Evolutionary conservation across 441 rosid species (phyloP), one percentile per base, ranked within the genome.

Genomic region (Corymbia calophylla): DNA sequence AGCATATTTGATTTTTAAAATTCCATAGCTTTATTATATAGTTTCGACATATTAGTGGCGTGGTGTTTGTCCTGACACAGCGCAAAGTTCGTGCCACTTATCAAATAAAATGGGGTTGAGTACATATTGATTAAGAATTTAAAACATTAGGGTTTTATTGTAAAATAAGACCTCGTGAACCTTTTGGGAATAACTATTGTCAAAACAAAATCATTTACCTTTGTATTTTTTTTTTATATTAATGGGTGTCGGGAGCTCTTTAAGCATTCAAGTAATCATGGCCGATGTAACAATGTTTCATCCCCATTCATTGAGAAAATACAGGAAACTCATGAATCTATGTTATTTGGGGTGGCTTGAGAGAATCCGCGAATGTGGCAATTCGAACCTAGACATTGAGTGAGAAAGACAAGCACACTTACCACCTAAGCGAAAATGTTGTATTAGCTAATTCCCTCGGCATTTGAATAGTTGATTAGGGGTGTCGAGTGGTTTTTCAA

Each of bases 401-500:
- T 2, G 9, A 64, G 73, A 64, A n/a, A 8, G 35, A 64, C 35
- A 14, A 64, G 8, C 18, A 64, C 5, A 1, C 17, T 64, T 64
- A n/a, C 5, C 9, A 64, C 31, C n/a, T 7, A 64, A 64, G 70
- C 4, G 8, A 64, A 64, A 14, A 64, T 29, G 68, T 2, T n/a
- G 70, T 5, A 64, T n/a, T 29, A 64, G 14, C 70, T 64, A 64
- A 64, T 64, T 12, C 70, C 70, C 35, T 64, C 1, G 70, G 15
- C 9, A 64, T 64, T 64, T 64, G 70, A n/a, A 64, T n/a, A 23
- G 62, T 56, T 56, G 5, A 64, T 7, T 64, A n/a, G 35, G 35
- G 70, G 9, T 18, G 3, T 62, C 32, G 39, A 1, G 19, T 0
- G 5, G 0, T 27, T 64, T 64, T 29, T 7, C 32, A n/a, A 64